Evolutionary conservation across 306 rosid genomes (phyloP).

Genomic region (Glycine latifolia): DNA sequence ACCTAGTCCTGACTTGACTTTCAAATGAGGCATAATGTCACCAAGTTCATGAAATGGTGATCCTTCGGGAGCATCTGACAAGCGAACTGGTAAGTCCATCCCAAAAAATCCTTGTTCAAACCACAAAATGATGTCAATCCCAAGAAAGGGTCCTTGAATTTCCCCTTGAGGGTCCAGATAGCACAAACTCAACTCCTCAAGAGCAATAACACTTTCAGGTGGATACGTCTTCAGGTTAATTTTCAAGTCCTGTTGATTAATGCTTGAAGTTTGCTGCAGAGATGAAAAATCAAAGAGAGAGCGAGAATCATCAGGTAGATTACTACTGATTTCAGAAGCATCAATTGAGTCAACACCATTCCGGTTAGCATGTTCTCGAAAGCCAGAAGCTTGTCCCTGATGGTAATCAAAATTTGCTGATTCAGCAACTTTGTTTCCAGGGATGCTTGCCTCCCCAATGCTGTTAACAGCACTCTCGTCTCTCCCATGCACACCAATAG

Average conservation of each 20-base stretch:
- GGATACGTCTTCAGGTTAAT: slow-evolving; percentile 48
- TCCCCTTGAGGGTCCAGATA: slow-evolving; percentile 77
- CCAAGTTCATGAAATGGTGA: slow-evolving; percentile 73
- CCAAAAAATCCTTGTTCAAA: slow-evolving; percentile 80
- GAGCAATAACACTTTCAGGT: slow-evolving; percentile 49
- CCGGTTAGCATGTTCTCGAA: slow-evolving; percentile 49
- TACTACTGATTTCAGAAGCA: slow-evolving; percentile 47
- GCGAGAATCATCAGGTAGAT: slow-evolving; percentile 53
- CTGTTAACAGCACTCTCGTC: slow-evolving; percentile 45
- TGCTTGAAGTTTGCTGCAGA: slow-evolving; percentile 46
- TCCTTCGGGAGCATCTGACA: slow-evolving; percentile 66
- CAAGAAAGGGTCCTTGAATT: slow-evolving; percentile 77
- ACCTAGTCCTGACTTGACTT: slow-evolving; percentile 48
- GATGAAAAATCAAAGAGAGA: slow-evolving; percentile 54
- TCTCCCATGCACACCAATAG: slow-evolving; percentile 38
- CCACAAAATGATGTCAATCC: slow-evolving; percentile 76
- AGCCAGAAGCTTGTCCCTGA: slow-evolving; percentile 44
- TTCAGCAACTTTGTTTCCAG: slow-evolving; percentile 46
- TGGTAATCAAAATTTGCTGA: slow-evolving; percentile 44
- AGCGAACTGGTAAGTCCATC: slow-evolving; percentile 65
- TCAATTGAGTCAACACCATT: slow-evolving; percentile 45
- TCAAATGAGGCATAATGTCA: slow-evolving; percentile 69
- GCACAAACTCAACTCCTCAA: slow-evolving; percentile 74
- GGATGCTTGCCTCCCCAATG: slow-evolving; percentile 36
- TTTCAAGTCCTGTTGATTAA: slow-evolving; percentile 54